Conservation (phyloP, 805 yeast species). For the Kluyveromyces aestuarii region DNA sequence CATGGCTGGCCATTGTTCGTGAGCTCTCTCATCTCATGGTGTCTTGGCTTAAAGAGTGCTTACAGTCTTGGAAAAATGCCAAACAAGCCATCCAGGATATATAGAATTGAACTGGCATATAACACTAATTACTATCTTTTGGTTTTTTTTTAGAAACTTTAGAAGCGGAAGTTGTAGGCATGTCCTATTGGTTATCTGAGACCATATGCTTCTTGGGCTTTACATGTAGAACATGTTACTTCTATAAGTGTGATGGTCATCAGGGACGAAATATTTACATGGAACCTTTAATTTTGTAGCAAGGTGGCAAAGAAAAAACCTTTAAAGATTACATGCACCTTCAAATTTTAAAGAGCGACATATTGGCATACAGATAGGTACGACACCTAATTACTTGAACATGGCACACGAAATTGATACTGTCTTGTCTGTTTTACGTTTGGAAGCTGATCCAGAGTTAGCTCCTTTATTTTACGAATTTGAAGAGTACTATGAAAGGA, state of each 20-base stretch:
- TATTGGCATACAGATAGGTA: too few species aligned
- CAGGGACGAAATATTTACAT: background rate
- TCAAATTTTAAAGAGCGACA: background rate
- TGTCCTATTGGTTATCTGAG: too few species aligned
- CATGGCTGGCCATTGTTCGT: conserved; percentile 24
- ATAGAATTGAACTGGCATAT: background rate
- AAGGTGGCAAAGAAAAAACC: background rate
- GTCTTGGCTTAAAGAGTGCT: conserved; percentile 31
- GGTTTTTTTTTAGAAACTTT: too few species aligned
- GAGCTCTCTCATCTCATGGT: conserved; percentile 27
- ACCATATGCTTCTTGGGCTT: too few species aligned
- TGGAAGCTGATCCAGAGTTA: conserved; percentile 57
- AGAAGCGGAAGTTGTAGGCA: too few species aligned
- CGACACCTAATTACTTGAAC: background rate
- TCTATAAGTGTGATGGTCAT: background rate
- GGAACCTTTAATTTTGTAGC: background rate
- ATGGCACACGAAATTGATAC: conserved; percentile 22
- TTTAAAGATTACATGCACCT: background rate
- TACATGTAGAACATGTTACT: too few species aligned
- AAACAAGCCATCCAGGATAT: conserved; percentile 12
- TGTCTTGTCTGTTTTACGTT: conserved; percentile 41
- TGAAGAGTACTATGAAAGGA: conserved; percentile 81
- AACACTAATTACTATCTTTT: background rate
- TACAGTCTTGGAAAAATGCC: conserved; percentile 34
- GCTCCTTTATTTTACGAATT: conserved; percentile 40